Evolutionary conservation across 495 filamentous ascomycete genomes (phyloP), one percentile per base, ranked within the genome.

Genomic region (Saxophila tyrrhenica): DNA sequence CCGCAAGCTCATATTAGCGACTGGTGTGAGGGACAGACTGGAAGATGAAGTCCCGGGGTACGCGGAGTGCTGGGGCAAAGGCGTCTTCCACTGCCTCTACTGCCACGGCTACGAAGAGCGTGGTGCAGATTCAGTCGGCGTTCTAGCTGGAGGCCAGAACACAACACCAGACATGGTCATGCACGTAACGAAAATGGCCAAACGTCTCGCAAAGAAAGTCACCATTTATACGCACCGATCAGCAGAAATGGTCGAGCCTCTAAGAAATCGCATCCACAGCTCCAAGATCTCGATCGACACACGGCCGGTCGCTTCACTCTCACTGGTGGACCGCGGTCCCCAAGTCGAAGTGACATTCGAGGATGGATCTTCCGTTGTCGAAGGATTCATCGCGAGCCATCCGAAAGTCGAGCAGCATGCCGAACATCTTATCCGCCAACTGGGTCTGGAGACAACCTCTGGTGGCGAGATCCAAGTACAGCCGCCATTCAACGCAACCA

Each of bases 1-100:
- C 1, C 63, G 68, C 23, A 79, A 78, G 55, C 25, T 82, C 1
- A 64, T 75, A 1, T 62, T 82, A 7, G 78, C 76, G 0, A 74
- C 57, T 3, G 77, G 78, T 0, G 66, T 73, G 0, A 50, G 38
- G 25, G 77, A 79, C 44, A 43, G 66, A 0, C 61, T 56, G 21
- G 59, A 63, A 17, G 41, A 44, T n/a, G 44, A 70, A 11, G 64
- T 70, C 22, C 46, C 62, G n/a, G 69, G 69, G 3, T 71, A 67
- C 57, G 59, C 1, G 1, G 65, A 67, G 24, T 63, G 61, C 39
- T 70, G 68, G 69, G 63, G 49, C 0, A 46, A 32, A 2, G 56
- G 51, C 0, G 66, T 70, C 19, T 74, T 67, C 50, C 73, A 73
- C 54, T 76, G 71, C 51, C 66, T 78, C 3, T 76, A 74, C 64